Evolutionary conservation across 78 protist species (phyloP).

Genomic region (Polysphondylium violaceum): DNA sequence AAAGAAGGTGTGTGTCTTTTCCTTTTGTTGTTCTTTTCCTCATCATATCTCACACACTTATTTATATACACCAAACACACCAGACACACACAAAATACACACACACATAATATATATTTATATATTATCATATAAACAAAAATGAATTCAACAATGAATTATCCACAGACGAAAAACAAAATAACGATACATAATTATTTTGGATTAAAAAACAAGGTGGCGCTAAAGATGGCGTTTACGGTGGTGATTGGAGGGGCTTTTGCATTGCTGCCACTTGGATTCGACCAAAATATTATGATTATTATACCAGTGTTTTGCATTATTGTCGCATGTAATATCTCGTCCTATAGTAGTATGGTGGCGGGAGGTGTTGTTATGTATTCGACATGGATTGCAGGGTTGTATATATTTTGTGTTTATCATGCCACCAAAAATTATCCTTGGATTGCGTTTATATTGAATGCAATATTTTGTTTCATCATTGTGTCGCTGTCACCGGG

Average conservation of each 20-base stretch:
- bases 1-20: no score
- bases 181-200: background rate
- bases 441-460: constrained; percentile 43
- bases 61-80: no score
- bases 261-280: background rate
- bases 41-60: no score
- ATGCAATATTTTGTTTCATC: background rate
- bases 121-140: no score
- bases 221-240: background rate
- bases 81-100: no score
- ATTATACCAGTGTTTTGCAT: constrained; percentile 38
- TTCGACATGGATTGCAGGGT: background rate
- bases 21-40: no score
- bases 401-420: background rate
- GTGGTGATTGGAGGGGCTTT: background rate
- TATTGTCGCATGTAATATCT: background rate
- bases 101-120: no score
- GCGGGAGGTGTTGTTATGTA: constrained; percentile 1
- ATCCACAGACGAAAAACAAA: background rate
- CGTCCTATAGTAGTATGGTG: constrained; percentile 4
- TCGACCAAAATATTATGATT: background rate
- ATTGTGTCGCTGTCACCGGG: constrained; percentile 12
- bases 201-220: background rate
- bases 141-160: background rate
- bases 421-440: background rate